Evolutionary conservation across 2,329 filamentous ascomycete genomes (phyloP), one percentile per base, ranked within the genome.

Genomic region (Biscogniauxia mediterranea): DNA sequence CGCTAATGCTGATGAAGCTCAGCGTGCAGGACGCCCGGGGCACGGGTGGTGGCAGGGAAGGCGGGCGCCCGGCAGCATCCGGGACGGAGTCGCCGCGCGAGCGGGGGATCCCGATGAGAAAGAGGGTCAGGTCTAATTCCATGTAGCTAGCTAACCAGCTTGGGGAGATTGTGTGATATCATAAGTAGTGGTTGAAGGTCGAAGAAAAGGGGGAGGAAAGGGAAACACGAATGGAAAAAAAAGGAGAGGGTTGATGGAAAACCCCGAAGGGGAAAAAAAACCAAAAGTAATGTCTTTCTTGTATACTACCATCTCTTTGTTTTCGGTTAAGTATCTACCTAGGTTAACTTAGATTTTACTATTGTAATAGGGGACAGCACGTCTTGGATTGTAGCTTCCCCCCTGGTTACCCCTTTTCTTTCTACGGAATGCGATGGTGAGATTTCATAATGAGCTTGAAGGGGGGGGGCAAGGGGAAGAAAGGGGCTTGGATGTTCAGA

Each of bases 1-100:
- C 81, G 19, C 71, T 80, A 61, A 68, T 81, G 5, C 69, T 83
- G 46, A 77, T 83, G 79, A 79, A 80, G 56, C 74, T 83, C 25
- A 79, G 79, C 61, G 74, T 81, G 20, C 69, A 50, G 55, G 52
- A 26, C 52, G 50, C 28, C 32, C 60, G 28, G 52, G 55, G 46
- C 20, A 50, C 57, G 21, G 54, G 56, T 38, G 20, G 5, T 38
- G 32, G 32, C 23, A 52, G 46, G 20, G 28, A 23, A 23, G 28
- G 20, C 53, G 23, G n/a, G 53, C 17, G 52, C 54, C 23, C 23
- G 55, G 20, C 28, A 32, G 21, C 49, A 51, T 60, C 25, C 11
- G 32, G 13, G 26, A 61, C 9, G 50, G 65, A 32, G 46, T 23
- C 4, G 1, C 52, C 50, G 52, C 64, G 38, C 17, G 38, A n/a